Percentiles rank a stretch among this genome's conserved stretches.
These are phyloP conservation scores for Aspergillus carlsbadensis DNA, from an alignment of 495 filamentous ascomycete species.

Conservation along the genomic window DNA sequence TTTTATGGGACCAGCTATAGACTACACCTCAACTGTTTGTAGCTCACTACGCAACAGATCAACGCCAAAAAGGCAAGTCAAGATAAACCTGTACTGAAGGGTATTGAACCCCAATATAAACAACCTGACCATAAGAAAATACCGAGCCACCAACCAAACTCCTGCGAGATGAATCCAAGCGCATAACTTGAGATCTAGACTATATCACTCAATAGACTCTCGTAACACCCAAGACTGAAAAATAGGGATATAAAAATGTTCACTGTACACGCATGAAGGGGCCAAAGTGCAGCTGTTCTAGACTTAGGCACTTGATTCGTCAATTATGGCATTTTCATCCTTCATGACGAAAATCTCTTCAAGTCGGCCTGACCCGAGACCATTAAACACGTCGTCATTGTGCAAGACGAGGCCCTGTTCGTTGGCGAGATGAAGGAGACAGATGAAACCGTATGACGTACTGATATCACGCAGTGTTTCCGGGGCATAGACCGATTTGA, in stretches of 20 bases:
- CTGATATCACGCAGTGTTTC: slow-evolving; percentile 89
- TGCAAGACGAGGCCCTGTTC: slow-evolving; percentile 82
- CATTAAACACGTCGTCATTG: slow-evolving; percentile 41
- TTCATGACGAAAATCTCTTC: slow-evolving; percentile 47
- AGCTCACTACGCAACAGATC: neutral
- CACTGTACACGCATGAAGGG: slow-evolving; percentile 25
- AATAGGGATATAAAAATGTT: neutral
- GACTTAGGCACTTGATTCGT: slow-evolving; percentile 36
- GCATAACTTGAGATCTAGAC: slow-evolving; percentile 9
- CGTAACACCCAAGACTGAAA: slow-evolving; percentile 6
- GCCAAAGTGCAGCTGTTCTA: neutral
- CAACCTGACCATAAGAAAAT: neutral
- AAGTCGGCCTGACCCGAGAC: slow-evolving; percentile 27
- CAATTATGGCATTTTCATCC: slow-evolving; percentile 40
- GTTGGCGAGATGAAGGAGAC: slow-evolving; percentile 91
- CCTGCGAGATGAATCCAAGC: slow-evolving; percentile 22
- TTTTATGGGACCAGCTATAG: too few relatives aligned
- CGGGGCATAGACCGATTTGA: slow-evolving; percentile 82
- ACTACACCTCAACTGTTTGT: too few relatives aligned
- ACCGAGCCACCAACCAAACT: slow-evolving; percentile 22
- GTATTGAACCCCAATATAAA: neutral
- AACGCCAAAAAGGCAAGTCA: neutral
- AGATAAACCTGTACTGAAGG: neutral
- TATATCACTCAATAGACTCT: slow-evolving; percentile 14
- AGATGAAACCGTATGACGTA: slow-evolving; percentile 97